These are phyloP conservation scores for Microcos paniculata DNA, from an alignment of 345 rosid genomes.

Conservation along the genomic window DNA sequence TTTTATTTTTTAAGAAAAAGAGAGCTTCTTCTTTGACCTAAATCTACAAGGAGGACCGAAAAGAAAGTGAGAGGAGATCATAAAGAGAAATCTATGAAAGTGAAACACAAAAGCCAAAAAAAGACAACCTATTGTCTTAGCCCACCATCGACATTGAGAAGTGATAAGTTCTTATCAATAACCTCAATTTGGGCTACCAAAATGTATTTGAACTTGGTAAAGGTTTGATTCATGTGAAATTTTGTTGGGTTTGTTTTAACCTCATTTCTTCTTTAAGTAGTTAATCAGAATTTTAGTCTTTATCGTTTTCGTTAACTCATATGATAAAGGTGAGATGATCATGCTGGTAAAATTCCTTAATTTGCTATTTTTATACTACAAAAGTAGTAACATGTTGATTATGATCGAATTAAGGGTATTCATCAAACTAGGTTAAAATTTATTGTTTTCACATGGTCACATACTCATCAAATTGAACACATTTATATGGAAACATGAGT, in stretches of 20 bases:
- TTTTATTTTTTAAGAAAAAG: no score
- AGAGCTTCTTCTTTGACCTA: slow-evolving; percentile 27
- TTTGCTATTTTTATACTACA: no score
- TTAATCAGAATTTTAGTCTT: not conserved
- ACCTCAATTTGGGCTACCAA: not conserved
- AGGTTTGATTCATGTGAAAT: not conserved
- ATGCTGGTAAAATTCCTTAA: no score
- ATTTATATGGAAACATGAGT: not conserved
- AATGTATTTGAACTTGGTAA: no score
- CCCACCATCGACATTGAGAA: not conserved
- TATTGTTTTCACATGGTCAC: no score
- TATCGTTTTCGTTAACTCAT: not conserved
- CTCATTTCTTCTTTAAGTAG: not conserved
- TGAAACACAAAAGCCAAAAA: not conserved
- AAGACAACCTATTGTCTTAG: slow-evolving; percentile 9
- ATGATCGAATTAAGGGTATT: no score
- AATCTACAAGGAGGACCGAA: slow-evolving; percentile 11
- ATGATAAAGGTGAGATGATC: no score
- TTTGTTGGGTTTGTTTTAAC: not conserved
- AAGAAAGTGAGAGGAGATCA: not conserved
- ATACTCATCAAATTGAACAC: not conserved
- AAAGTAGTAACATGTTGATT: no score
- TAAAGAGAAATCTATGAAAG: not conserved
- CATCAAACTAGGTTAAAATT: not conserved
- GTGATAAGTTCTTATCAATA: not conserved